These are phyloP conservation scores for Paracoccidioides brasiliensis DNA, from an alignment of 2,329 filamentous ascomycete species.

Conservation along the genomic window DNA sequence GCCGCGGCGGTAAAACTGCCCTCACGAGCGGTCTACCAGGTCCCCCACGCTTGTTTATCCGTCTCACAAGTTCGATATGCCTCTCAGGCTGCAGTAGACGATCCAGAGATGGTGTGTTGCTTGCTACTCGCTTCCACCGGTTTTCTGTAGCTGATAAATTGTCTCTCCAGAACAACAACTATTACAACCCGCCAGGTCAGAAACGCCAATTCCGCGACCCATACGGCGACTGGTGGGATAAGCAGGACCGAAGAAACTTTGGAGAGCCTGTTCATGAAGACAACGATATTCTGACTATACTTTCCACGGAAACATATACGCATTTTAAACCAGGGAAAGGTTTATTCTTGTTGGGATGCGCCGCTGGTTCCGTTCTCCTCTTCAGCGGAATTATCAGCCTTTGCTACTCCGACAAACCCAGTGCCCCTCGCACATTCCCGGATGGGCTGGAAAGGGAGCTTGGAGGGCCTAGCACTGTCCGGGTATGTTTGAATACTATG, in stretches of 20 bases:
- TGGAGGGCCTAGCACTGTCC: slow-evolving; percentile 53
- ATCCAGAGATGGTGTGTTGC: slow-evolving; percentile 31
- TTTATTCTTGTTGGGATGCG: slow-evolving; percentile 52
- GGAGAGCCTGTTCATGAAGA: slow-evolving; percentile 96
- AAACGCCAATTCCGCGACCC: slow-evolving; percentile 92
- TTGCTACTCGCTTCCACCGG: no score
- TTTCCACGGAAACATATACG: slow-evolving; percentile 80
- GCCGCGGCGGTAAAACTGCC: slow-evolving; percentile 28
- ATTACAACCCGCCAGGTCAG: slow-evolving; percentile 42
- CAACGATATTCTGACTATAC: slow-evolving; percentile 81
- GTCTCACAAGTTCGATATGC: slow-evolving; percentile 31
- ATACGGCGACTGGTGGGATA: slow-evolving; percentile 89
- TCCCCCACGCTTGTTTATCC: slow-evolving; percentile 24
- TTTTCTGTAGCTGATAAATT: background rate
- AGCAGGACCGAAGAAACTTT: slow-evolving; percentile 92
- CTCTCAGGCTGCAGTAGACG: slow-evolving; percentile 27
- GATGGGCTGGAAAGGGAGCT: slow-evolving; percentile 62
- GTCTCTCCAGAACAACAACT: slow-evolving; percentile 32
- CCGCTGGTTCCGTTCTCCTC: slow-evolving; percentile 50
- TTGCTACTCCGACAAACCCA: slow-evolving; percentile 59
- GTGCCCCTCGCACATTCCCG: slow-evolving; percentile 54
- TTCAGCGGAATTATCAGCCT: slow-evolving; percentile 55
- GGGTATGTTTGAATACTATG: slow-evolving; percentile 40
- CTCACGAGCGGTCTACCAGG: slow-evolving; percentile 18
- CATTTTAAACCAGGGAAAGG: slow-evolving; percentile 64